Percentiles rank a stretch among this genome's conserved stretches.
phyloP scores from a whole-genome alignment of 179 eudicot genomes.

The Carnegiea gigantea region DNA sequence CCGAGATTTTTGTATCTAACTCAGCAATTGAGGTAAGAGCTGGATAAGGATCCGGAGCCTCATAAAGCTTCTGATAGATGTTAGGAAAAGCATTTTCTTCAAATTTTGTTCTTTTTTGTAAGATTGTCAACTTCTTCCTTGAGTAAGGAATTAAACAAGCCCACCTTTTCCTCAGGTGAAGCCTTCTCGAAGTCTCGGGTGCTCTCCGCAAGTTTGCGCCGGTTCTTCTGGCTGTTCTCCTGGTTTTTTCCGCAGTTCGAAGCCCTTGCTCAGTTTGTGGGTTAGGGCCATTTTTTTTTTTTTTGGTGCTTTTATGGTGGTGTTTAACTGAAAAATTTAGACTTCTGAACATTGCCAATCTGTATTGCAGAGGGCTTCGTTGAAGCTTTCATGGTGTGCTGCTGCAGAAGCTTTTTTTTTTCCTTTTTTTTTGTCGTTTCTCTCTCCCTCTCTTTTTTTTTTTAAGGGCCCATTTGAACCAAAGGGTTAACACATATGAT shows the following conservation, averaged over 20 bases:
- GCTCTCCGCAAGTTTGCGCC: constrained; percentile 96
- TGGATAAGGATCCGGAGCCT: constrained; percentile 97
- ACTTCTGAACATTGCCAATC: too few species aligned
- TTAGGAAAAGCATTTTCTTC: constrained; percentile 98
- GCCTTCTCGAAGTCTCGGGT: constrained; percentile 99
- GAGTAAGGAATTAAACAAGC: constrained; percentile 71
- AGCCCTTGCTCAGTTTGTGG: constrained; percentile 99
- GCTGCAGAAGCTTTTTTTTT: too few species aligned
- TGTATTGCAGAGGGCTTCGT: too few species aligned
- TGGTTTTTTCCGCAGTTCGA: constrained; percentile 91
- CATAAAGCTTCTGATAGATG: constrained; percentile 93
- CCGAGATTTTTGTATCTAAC: constrained; percentile 70
- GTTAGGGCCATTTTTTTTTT: too few species aligned
- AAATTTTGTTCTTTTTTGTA: constrained; percentile 90
- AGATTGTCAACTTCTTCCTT: constrained; percentile 98
- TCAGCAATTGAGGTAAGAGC: constrained; percentile 84
- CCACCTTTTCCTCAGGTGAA: constrained; percentile 73
- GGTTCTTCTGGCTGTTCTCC: constrained; percentile 94
- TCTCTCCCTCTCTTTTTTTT: too few species aligned
- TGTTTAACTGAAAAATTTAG: too few species aligned
- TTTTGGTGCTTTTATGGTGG: too few species aligned
- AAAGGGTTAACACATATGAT: too few species aligned
- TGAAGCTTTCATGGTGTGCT: too few species aligned
- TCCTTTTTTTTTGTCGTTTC: too few species aligned
- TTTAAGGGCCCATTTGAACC: too few species aligned